Evolutionary conservation across 331 rosid species (phyloP), one percentile per base, ranked within the genome.

Genomic region (Pyrus hybrid): DNA sequence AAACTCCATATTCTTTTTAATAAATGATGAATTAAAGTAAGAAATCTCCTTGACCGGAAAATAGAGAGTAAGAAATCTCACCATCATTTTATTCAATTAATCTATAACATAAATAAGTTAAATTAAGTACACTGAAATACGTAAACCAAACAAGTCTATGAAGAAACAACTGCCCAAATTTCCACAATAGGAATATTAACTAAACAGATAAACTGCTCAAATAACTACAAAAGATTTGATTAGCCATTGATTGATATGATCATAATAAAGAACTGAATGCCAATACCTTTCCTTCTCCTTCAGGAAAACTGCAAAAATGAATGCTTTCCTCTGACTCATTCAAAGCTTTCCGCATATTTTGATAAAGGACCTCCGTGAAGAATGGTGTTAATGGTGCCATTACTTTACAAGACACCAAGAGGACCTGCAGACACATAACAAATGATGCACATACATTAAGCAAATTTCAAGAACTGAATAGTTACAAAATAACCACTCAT

Each of bases 381-480:
- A 94, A 94, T 62, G 99, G 99, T 53, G 99, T 94, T 80, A 94
- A 92, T 22, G 99, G 97, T 70, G 99, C 96, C 99, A 94, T 94
- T 33, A 90, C 99, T 88, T 92, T 94, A 85, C 99, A 94, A 7
- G 97, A 89, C 67, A 90, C 75, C 79, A 94, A 73, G 80, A 94
- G 99, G 45, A 94, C 99, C 99, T 94, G 87, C 47, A 83, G 70
- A 72, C 76, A 68, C 51, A 75, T 5, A 56, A 13, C 22, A 62
- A 62, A 72, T 2, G 10, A 76, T 13, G 29, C 25, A 49, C 4
- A 65, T 5, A 35, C 2, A 65, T 4, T 26, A 58, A 54, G 5
- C 49, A 71, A 32, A 71, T 60, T 13, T 43, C 47, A 80, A 76
- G 53, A 37, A 56, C 28, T 23, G 26, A 58, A 56, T 10, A 17